A percentile compares a stretch with the other conserved stretches of the same genome.
Conservation (phyloP, 495 filamentous ascomycete species). For the Trichoderma asperelloides region DNA sequence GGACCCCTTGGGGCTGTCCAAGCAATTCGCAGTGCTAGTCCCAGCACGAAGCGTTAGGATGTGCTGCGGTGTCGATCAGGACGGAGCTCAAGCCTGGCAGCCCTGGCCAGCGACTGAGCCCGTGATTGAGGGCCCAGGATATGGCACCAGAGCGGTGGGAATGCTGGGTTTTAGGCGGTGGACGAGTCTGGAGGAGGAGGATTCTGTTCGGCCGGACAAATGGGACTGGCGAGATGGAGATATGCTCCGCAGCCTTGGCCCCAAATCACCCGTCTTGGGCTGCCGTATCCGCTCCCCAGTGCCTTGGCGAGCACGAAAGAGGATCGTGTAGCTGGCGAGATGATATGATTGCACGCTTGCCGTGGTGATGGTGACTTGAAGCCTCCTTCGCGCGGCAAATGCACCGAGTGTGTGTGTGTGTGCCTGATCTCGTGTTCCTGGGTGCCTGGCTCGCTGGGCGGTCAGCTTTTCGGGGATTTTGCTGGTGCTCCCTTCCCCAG, state of each 20-base stretch:
- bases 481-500: not conserved
- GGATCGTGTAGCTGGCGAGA: not conserved
- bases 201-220: constrained; percentile 6
- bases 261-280: not conserved
- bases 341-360: too few relatives aligned
- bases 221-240: constrained; percentile 2
- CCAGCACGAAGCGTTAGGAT: not conserved
- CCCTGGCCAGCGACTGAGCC: not conserved
- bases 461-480: not conserved
- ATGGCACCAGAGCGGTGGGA: constrained; percentile 1
- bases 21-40: not conserved
- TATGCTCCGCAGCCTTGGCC: not conserved
- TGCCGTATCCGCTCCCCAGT: not conserved
- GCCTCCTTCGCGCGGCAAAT: not conserved
- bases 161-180: not conserved
- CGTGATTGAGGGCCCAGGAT: not conserved
- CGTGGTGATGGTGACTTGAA: not conserved
- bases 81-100: not conserved
- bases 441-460: not conserved
- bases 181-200: not conserved
- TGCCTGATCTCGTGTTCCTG: not conserved
- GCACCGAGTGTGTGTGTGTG: too few relatives aligned
- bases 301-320: not conserved
- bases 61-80: constrained; percentile 2
- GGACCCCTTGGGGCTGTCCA: constrained; percentile 6